phyloP scores from a whole-genome alignment of 2,329 filamentous ascomycete genomes.

The Mycosphaerella sp. region DNA sequence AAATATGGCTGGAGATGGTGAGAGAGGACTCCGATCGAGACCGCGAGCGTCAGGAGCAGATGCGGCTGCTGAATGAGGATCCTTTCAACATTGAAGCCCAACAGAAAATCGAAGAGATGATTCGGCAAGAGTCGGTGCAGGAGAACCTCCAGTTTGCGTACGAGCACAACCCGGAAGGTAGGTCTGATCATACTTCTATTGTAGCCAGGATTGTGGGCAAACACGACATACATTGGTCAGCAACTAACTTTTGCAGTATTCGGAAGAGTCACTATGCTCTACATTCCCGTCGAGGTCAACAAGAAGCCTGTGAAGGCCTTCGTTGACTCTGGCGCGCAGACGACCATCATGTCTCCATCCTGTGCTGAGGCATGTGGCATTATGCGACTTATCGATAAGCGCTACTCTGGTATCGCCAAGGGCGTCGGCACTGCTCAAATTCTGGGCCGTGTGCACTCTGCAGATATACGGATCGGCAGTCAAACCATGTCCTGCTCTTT shows the following conservation, averaged over 20 bases:
- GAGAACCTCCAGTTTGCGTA: constrained; percentile 95
- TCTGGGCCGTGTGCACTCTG: constrained; percentile 88
- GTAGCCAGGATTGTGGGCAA: not conserved
- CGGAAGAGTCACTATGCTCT: constrained; percentile 90
- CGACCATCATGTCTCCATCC: constrained; percentile 95
- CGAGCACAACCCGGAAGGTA: constrained; percentile 95
- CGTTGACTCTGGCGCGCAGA: constrained; percentile 94
- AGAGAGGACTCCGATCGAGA: constrained; percentile 66
- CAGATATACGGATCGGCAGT: constrained; percentile 86
- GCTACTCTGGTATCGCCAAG: constrained; percentile 84
- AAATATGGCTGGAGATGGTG: constrained; percentile 61
- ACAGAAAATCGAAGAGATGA: constrained; percentile 90
- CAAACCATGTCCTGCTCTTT: constrained; percentile 89
- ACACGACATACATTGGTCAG: not conserved
- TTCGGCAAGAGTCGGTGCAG: constrained; percentile 86
- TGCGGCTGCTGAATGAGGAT: constrained; percentile 81
- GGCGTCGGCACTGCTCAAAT: constrained; percentile 94
- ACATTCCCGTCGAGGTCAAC: constrained; percentile 93
- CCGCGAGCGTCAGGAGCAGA: constrained; percentile 71
- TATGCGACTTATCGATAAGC: constrained; percentile 88
- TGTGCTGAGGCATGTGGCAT: constrained; percentile 91
- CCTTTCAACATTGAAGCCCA: constrained; percentile 93
- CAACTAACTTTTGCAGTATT: constrained; percentile 57
- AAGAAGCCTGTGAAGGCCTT: constrained; percentile 87
- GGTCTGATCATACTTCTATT: constrained; percentile 29